Percentiles rank a stretch among this genome's conserved stretches.
These are phyloP conservation scores for Aspergillus biplanus DNA, from an alignment of 495 filamentous ascomycete genomes.

Conservation along the genomic window DNA sequence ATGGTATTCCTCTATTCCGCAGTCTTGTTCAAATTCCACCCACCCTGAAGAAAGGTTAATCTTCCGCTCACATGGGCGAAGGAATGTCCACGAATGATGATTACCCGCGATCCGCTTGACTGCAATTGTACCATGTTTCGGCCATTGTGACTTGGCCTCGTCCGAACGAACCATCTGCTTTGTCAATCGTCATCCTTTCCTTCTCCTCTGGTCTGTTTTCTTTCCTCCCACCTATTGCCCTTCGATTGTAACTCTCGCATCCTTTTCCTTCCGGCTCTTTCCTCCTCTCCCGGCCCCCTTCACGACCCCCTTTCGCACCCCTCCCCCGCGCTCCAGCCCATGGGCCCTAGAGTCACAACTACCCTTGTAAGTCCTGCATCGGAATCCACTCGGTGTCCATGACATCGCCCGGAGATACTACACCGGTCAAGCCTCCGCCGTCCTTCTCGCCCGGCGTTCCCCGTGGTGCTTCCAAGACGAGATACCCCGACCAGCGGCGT, in stretches of 20 bases:
- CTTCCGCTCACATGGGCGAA: conserved; percentile 10
- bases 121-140: conserved; percentile 27
- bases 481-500: conserved; percentile 42
- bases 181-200: conserved; percentile 19
- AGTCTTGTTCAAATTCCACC: not conserved
- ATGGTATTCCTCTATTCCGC: not conserved
- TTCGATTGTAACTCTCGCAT: not conserved
- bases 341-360: conserved; percentile 34
- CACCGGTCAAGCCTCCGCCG: conserved; percentile 63
- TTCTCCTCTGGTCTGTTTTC: conserved; percentile 3
- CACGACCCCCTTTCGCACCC: not conserved
- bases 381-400: conserved; percentile 52
- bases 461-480: conserved; percentile 55
- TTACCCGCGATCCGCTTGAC: conserved; percentile 22
- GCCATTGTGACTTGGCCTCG: conserved; percentile 33
- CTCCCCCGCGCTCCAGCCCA: conserved; percentile 29
- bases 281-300: not conserved
- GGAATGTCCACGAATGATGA: conserved; percentile 9
- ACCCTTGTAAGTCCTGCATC: conserved; percentile 16
- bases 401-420: conserved; percentile 64
- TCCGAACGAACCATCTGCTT: conserved; percentile 25
- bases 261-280: not conserved
- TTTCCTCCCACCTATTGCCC: not conserved
- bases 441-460: conserved; percentile 57
- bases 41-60: not conserved